A percentile compares a stretch with the other conserved stretches of the same genome.
Conservation (phyloP, 495 filamentous ascomycete species). For the Antarctomyces pellizariae region DNA sequence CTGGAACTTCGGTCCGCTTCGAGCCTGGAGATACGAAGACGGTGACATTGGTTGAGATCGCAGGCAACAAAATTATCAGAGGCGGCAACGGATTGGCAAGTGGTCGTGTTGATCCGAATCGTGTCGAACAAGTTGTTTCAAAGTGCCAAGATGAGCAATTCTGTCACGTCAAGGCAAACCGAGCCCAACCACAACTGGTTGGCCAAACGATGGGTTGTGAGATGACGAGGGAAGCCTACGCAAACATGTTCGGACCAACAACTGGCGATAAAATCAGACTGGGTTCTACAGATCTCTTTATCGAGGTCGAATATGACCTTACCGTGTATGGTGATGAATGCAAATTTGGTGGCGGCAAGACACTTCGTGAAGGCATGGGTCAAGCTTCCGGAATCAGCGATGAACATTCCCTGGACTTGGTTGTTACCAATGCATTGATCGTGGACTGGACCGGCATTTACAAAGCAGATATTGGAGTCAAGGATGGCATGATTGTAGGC, state of each 20-base stretch:
- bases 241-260: conserved; percentile 82
- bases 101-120: conserved; percentile 39
- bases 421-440: conserved; percentile 82
- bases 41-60: conserved; percentile 82
- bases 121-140: conserved; percentile 37
- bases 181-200: conserved; percentile 38
- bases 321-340: conserved; percentile 85
- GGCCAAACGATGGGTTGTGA: conserved; percentile 31
- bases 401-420: conserved; percentile 53
- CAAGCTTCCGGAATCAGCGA: conserved; percentile 60
- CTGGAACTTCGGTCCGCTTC: conserved; percentile 83
- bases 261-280: conserved; percentile 64
- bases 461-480: conserved; percentile 94
- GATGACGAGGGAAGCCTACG: conserved; percentile 60
- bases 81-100: conserved; percentile 66
- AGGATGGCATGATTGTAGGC: conserved; percentile 64
- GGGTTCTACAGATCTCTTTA: conserved; percentile 73
- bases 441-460: conserved; percentile 85
- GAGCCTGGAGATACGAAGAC: conserved; percentile 89
- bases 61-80: conserved; percentile 53
- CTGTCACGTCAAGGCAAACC: conserved; percentile 44
- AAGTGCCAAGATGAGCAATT: conserved; percentile 52
- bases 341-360: conserved; percentile 89
- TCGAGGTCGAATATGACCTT: conserved; percentile 73
- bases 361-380: conserved; percentile 86